A percentile compares a stretch with the other conserved stretches of the same genome.
Conservation (phyloP, 2,329 filamentous ascomycete genomes). For the Verticillium dahliae region DNA sequence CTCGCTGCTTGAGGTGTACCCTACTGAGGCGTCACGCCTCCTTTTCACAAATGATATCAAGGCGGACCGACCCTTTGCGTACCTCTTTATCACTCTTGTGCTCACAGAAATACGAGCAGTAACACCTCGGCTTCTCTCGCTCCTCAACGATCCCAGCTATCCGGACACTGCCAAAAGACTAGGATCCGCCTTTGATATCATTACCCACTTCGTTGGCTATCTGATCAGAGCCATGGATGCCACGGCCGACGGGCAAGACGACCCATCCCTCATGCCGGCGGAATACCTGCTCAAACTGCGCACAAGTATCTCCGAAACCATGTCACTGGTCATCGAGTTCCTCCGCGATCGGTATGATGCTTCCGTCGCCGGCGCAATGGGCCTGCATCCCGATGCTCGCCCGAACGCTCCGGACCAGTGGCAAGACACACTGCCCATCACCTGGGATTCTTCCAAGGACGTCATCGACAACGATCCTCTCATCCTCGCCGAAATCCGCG, state of each 20-base stretch:
- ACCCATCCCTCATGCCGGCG: slow-evolving; percentile 37
- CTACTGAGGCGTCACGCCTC: slow-evolving; percentile 32
- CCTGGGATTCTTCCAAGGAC: slow-evolving; percentile 51
- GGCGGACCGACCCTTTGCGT: slow-evolving; percentile 49
- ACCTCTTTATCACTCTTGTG: slow-evolving; percentile 57
- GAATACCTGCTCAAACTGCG: slow-evolving; percentile 56
- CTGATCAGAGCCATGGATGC: slow-evolving; percentile 49
- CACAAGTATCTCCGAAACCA: slow-evolving; percentile 54
- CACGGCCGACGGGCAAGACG: slow-evolving; percentile 10
- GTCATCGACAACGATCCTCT: slow-evolving; percentile 48
- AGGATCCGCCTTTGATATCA: slow-evolving; percentile 54
- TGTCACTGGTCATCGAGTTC: slow-evolving; percentile 58
- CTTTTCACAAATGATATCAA: slow-evolving; percentile 43
- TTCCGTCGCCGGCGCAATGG: slow-evolving; percentile 53
- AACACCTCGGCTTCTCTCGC: slow-evolving; percentile 51
- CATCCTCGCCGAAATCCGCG: slow-evolving; percentile 49
- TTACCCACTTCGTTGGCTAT: slow-evolving; percentile 53
- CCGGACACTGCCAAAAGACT: slow-evolving; percentile 43
- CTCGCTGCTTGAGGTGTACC: slow-evolving; percentile 50
- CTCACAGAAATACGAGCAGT: slow-evolving; percentile 60
- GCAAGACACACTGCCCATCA: slow-evolving; percentile 40
- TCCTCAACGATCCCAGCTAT: slow-evolving; percentile 51
- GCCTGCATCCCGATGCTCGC: slow-evolving; percentile 52
- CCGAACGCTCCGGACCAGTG: slow-evolving; percentile 32
- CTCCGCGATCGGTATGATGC: slow-evolving; percentile 66